These are phyloP conservation scores for Ophiocordyceps camponoti-rufipedis DNA, from an alignment of 2,329 filamentous ascomycete species.

Conservation along the genomic window DNA sequence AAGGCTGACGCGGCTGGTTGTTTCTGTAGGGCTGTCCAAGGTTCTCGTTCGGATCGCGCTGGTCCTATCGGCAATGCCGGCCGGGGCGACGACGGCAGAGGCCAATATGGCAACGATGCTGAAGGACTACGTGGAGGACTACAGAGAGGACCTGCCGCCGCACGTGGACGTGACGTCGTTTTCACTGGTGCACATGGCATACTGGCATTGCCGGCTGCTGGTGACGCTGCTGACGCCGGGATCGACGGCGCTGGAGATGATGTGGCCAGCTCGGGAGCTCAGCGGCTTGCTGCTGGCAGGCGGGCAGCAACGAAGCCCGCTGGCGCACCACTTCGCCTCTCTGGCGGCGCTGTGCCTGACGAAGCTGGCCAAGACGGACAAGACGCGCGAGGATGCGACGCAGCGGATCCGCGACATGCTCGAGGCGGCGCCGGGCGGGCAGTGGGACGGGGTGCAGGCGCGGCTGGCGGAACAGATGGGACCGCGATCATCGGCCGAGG, in stretches of 20 bases:
- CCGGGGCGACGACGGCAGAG: constrained; percentile 16
- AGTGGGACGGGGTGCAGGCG: constrained; percentile 40
- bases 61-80: constrained; percentile 17
- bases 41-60: constrained; percentile 26
- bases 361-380: constrained; percentile 36
- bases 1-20: too few relatives aligned
- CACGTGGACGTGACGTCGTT: constrained; percentile 31
- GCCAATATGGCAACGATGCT: constrained; percentile 15
- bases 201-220: constrained; percentile 52
- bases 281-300: constrained; percentile 38
- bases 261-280: constrained; percentile 41
- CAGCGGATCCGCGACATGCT: constrained; percentile 35
- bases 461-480: constrained; percentile 16
- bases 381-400: constrained; percentile 37
- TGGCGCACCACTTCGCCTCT: constrained; percentile 49
- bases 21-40: constrained; percentile 30
- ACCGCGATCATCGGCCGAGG: constrained; percentile 18
- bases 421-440: constrained; percentile 29
- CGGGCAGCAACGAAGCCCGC: constrained; percentile 36
- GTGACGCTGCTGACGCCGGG: constrained; percentile 40
- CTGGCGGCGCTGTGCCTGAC: constrained; percentile 42
- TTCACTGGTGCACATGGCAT: constrained; percentile 45
- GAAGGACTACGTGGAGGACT: constrained; percentile 33
- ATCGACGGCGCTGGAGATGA: constrained; percentile 34
- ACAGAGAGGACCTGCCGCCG: constrained; percentile 43